Evolutionary conservation across 139 green algal species (phyloP), one percentile per base, ranked within the genome.

Genomic region (Ettlia oleoabundans): DNA sequence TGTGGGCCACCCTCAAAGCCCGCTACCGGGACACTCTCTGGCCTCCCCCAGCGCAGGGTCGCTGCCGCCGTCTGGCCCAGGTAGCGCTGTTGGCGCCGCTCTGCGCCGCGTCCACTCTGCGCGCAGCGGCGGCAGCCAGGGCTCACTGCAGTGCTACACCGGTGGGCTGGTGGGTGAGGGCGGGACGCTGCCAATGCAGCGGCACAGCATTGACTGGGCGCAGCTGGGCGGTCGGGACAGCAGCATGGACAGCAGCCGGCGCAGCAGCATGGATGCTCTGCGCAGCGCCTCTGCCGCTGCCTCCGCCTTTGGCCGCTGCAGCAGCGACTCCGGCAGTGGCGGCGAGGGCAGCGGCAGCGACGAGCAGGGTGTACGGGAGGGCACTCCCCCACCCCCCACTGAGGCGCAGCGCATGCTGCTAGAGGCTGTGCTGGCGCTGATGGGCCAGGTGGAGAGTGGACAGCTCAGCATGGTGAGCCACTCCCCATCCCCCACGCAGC

Each of bases 341-440:
- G 70, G 67, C 22, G 13, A 4, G 10, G 26, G 26, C 15, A 33
- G 37, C 66, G 10, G 24, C 37, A 53, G 6, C 66, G 15, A 53
- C 18, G 37, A 73, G 33, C 10, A 53, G 33, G 10, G 2, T 24
- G 15, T 15, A 1, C 10, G 37, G 10, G 22, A 35, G n/a, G 10
- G 66, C 32, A 13, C 37, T 21, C 37, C 37, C 32, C 37, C 22
- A 4, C 26, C 69, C 69, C n/a, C 15, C 32, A 33, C 28, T 47
- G 71, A 78, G 51, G 8, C 58, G 47, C 71, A 78, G 71, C 71
- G 71, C 71, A 65, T 78, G 71, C 71, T 78, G 71, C 71, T 66
- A 21, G 71, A 78, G 33, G 71, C 71, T 22, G 71, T 78, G 71
- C 71, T 78, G 71, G 71, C 71, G 3, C 71, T 78, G 47, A 18